A percentile compares a stretch with the other conserved stretches of the same genome.
Conservation (phyloP, 139 green algal species). For the Deuterostichococcus epilithicus region DNA sequence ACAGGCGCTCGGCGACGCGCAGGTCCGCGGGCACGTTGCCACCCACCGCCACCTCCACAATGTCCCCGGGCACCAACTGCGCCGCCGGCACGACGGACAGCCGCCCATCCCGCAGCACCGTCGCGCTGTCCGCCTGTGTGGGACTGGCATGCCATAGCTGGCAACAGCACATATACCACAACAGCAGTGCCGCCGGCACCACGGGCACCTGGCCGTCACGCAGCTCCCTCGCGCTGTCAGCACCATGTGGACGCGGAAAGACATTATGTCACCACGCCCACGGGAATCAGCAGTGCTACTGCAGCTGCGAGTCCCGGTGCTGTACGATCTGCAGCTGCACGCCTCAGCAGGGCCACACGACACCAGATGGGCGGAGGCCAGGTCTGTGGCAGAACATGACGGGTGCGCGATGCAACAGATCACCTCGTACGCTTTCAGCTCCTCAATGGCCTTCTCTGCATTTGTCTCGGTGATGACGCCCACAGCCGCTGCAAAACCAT, state of each 20-base stretch:
- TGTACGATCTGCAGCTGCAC: constrained; percentile 7
- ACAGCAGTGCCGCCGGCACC: too few relatives aligned
- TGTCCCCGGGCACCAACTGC: constrained; percentile 86
- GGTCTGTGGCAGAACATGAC: background rate
- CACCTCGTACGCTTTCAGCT: constrained; percentile 79
- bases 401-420: background rate
- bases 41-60: constrained; percentile 78
- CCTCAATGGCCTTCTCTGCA: constrained; percentile 82
- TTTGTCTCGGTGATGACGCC: constrained; percentile 91
- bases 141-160: too few relatives aligned
- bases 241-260: too few relatives aligned
- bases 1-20: constrained; percentile 48
- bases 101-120: constrained; percentile 47
- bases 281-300: too few relatives aligned
- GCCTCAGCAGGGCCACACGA: too few relatives aligned
- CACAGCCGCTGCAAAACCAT: constrained; percentile 65
- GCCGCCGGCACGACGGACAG: constrained; percentile 48
- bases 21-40: constrained; percentile 69
- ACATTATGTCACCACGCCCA: too few relatives aligned
- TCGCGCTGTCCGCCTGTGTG: constrained; percentile 51
- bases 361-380: too few relatives aligned
- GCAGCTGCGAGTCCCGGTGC: too few relatives aligned
- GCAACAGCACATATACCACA: too few relatives aligned
- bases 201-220: too few relatives aligned
- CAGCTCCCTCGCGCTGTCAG: too few relatives aligned